Evolutionary conservation across 73 alveolate species (phyloP), one percentile per base, ranked within the genome.

Genomic region (Stentor coeruleus): DNA sequence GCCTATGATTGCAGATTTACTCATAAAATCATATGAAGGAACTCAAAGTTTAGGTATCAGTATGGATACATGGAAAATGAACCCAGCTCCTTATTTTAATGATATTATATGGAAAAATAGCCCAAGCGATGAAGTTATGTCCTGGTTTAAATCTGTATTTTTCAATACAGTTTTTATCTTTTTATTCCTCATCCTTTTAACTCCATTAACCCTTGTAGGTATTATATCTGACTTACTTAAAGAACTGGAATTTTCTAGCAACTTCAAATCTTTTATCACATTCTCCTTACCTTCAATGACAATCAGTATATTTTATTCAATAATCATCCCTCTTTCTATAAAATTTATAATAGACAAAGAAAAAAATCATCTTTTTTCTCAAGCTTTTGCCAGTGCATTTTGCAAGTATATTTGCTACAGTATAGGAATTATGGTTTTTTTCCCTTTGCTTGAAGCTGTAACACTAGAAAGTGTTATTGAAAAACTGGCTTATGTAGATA

Each of bases 301-400:
- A 20, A 20, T 33, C 20, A 66, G 79, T 2, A 14, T 66, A 1
- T 66, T 66, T 66, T 31, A 66, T 11, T 66, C 79, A 1, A 20
- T 66, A 66, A 66, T 66, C 79, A 66, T 66, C 39, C 79, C 79
- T 0, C 37, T 66, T 66, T 37, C 79, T 26, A 31, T 66, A 0
- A 31, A 31, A 33, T 20, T 66, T 33, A 14, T 66, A 33, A 31
- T 66, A 0, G 37, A 31, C n/a, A 37, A 66, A 66, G 79, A 66
- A 40, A 1, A 11, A 15, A 37, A 66, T 66, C 33, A 1, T 11
- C 33, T 66, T 1, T 66, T 66, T 33, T 66, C 79, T 11, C 26
- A 66, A 66, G n/a, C 79, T 28, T 28, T 33, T 20, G 36, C 79
- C n/a, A 66, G 39, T 40, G n/a, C 79, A 28, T 20, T 66, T 20